Evolutionary conservation across 495 filamentous ascomycete genomes (phyloP).

Genomic region (Penicillium arizonense): DNA sequence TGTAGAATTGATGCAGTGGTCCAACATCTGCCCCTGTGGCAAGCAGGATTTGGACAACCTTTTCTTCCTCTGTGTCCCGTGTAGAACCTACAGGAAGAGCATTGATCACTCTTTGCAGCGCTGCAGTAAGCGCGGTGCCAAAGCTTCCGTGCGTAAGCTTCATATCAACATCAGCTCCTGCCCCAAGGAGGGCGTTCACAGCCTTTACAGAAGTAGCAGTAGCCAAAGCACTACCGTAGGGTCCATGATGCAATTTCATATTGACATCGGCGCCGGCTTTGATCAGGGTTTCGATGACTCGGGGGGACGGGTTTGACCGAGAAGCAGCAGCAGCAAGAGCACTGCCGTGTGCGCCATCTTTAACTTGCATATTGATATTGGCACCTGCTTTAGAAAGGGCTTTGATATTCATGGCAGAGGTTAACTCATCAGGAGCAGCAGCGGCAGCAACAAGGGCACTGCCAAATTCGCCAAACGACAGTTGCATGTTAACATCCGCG

Average conservation of each 20-base stretch:
- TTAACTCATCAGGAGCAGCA: too few relatives aligned
- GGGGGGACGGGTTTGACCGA: background rate
- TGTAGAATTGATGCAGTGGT: too few relatives aligned
- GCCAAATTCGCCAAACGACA: too few relatives aligned
- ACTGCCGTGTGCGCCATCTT: background rate
- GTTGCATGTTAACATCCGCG: too few relatives aligned
- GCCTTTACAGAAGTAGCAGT: background rate
- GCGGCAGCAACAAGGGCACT: too few relatives aligned
- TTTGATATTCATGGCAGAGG: background rate
- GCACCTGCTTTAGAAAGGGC: background rate
- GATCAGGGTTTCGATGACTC: background rate
- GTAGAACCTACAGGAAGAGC: too few relatives aligned
- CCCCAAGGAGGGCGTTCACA: background rate
- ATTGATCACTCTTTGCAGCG: too few relatives aligned
- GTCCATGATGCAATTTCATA: background rate
- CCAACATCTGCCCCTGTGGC: too few relatives aligned
- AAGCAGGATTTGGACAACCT: too few relatives aligned
- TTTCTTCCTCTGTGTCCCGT: too few relatives aligned
- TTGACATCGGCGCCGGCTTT: background rate
- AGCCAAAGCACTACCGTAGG: background rate
- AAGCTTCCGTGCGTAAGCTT: background rate
- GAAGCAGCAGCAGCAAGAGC: background rate
- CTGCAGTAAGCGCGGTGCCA: background rate
- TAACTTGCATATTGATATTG: background rate
- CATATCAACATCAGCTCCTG: background rate